Evolutionary conservation across 2,329 filamentous ascomycete species (phyloP).

Genomic region (Calonectria naviculata): DNA sequence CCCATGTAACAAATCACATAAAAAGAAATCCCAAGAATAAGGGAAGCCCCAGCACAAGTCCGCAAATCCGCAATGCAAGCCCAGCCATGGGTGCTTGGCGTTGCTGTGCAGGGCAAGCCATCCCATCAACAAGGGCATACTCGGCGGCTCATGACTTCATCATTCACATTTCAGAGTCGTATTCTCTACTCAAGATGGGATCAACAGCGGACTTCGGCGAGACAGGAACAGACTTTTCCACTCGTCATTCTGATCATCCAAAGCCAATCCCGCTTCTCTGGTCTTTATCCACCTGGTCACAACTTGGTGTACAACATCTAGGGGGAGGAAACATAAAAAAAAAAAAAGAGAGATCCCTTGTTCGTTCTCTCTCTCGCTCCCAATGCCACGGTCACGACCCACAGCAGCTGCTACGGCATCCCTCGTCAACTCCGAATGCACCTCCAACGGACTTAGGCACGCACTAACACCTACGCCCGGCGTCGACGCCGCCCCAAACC

Average conservation of each 20-base stretch:
- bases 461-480: conserved; percentile 8
- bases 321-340: not conserved
- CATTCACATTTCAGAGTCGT: no score
- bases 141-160: no score
- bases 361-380: not conserved
- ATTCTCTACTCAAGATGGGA: no score
- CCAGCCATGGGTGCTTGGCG: not conserved
- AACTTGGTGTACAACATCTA: not conserved
- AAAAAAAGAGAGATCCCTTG: not conserved
- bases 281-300: not conserved
- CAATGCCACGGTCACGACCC: not conserved
- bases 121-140: not conserved
- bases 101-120: not conserved
- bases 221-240: not conserved
- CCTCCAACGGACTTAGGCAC: conserved; percentile 17
- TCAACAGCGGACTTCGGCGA: not conserved
- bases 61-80: not conserved
- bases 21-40: not conserved
- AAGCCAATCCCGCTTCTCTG: not conserved
- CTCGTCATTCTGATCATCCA: not conserved
- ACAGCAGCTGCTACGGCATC: not conserved
- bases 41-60: not conserved
- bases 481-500: conserved; percentile 1
- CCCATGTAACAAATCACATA: not conserved
- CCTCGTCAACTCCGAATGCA: not conserved